Evolutionary conservation across 768 basidiomycete genomes (phyloP), one percentile per base, ranked within the genome.

Genomic region (Leccinellum albellum): DNA sequence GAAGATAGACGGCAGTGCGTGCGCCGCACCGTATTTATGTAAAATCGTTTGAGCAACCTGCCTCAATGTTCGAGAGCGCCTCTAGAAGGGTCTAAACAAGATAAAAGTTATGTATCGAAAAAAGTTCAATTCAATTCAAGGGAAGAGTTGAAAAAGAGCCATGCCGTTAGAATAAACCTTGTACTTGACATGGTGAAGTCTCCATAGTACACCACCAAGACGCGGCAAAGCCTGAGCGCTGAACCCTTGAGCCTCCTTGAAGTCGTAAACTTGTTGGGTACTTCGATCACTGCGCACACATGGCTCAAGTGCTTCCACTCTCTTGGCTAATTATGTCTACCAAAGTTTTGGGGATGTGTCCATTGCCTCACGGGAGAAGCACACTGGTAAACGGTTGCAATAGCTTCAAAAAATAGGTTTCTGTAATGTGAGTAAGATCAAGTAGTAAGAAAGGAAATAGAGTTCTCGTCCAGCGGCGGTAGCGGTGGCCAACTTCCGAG

Each of bases 401-500:
- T 55, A 9, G 8, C 60, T 68, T 33, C 40, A 51, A 58, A 40
- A 50, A 55, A 63, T 63, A 60, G 45, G n/a, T 40, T 37, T 37
- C 37, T n/a, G 32, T 10, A 44, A 51, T 52, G 59, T 51, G 58
- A 53, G 57, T 58, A 31, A 35, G 31, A 15, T 45, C 20, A 23
- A 17, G 10, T 13, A 17, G 10, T 13, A 45, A 2, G 32, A 37
- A 50, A 53, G 21, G 26, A 44, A 56, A 70, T 56, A 60, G 47
- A 51, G 50, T 58, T 57, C 45, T 56, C 44, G 35, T 55, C 15
- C 53, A 59, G 68, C 52, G 59, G 51, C 37, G 57, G 59, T 60
- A 56, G 28, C 46, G 42, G 42, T 37, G 37, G 50, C 28, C 37
- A 20, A 51, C 9, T 33, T 12, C 10, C 37, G n/a, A 40, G 17